A percentile compares a stretch with the other conserved stretches of the same genome.
Conservation (phyloP, 352 stramenopile species). For the Globisporangium cylindrosporum region DNA sequence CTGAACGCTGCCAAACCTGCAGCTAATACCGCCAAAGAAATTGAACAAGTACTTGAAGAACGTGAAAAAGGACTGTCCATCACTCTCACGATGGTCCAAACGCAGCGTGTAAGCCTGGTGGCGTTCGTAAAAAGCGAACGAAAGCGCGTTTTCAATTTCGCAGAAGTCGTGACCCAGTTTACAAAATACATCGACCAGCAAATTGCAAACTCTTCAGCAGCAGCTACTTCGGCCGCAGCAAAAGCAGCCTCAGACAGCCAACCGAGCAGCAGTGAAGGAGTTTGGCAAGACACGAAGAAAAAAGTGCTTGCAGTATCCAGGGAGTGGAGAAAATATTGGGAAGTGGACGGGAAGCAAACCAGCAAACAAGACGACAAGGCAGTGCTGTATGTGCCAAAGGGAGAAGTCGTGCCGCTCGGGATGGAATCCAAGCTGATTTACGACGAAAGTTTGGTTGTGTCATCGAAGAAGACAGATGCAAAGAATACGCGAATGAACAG, state of each 20-base stretch:
- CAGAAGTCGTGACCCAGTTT: constrained; percentile 47
- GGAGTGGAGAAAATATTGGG: constrained; percentile 33
- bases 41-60: constrained; percentile 69
- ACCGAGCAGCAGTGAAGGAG: constrained; percentile 13
- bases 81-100: constrained; percentile 62
- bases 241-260: background rate
- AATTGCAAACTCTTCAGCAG: constrained; percentile 15
- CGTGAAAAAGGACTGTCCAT: constrained; percentile 77
- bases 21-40: constrained; percentile 39
- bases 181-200: constrained; percentile 47
- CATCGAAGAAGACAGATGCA: constrained; percentile 53
- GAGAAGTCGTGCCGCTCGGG: constrained; percentile 48
- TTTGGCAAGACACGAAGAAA: constrained; percentile 36
- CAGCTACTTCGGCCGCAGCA: background rate
- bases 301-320: constrained; percentile 28
- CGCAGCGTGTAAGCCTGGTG: constrained; percentile 49
- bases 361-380: background rate
- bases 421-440: constrained; percentile 57
- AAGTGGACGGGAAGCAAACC: constrained; percentile 11
- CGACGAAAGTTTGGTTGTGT: constrained; percentile 56
- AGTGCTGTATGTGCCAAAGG: constrained; percentile 39
- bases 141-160: constrained; percentile 65
- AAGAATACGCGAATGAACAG: constrained; percentile 61
- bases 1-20: background rate
- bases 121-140: constrained; percentile 57